Evolutionary conservation across 129 eudicot species (phyloP), one percentile per base, ranked within the genome.

Genomic region (Helianthus tuberosus): DNA sequence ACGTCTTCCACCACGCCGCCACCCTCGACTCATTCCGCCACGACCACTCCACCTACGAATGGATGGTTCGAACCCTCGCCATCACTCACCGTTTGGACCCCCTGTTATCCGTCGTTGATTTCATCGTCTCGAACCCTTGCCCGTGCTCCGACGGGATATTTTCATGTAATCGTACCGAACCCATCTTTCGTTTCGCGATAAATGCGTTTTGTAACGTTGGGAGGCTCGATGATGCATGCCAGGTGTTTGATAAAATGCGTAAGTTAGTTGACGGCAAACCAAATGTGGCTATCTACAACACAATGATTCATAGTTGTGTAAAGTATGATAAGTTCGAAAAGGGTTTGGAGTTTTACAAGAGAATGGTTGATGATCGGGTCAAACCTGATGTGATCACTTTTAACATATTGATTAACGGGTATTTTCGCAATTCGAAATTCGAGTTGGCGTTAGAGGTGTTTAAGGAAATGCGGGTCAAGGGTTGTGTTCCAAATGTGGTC

Each of bases 131-230:
- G 60, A 85, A 85, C 16, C 98, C 98, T 11, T 93, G 98, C 84
- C 98, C 98, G 0, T 93, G 98, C 76, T 76, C 96, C 1, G 98
- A 93, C 61, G 96, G 96, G 39, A 93, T 93, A 10, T 93, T 93
- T 62, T 82, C 90, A 35, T 93, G 98, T 73, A 74, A 90, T 5
- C 84, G 81, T 58, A 93, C 83, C 7, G 96, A 93, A 64, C 82
- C 87, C 66, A 86, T 93, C 54, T 93, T 81, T 51, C 89, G 92
- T 54, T 85, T 86, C 46, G 89, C 95, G 5, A 78, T 93, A 64
- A 80, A 66, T 75, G 78, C 96, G 1, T 93, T 75, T 41, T 87
- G 96, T 72, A 85, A 81, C 25, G 81, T 78, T 13, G 95, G 95
- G 47, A 82, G 78, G 66, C 67, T 93, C 50, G 80, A 79, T 69